Base-by-base conservation (phyloP, 257 asterid species). In the Scutellaria minor region DNA sequence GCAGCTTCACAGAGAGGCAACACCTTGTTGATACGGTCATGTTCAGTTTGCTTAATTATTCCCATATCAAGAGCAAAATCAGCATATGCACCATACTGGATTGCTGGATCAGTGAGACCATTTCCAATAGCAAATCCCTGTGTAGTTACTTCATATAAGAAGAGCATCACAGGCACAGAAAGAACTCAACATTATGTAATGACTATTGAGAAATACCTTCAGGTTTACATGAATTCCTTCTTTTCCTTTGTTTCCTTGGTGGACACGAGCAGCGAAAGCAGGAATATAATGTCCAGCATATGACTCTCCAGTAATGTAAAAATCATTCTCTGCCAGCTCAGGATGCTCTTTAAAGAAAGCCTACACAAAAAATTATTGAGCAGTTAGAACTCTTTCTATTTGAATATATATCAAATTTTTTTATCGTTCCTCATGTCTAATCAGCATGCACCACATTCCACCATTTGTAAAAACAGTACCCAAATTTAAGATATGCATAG, bases 271-370 rank as follows among this genome's bases (percentile, higher is more conserved):
- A 75, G 98, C 98, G 77, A 93, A 81, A 79, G 98, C 97, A 74
- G 98, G 98, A 71, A 93, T 89, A 54, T 93, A 93, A 69, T 93
- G 98, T 63, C 98, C 98, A 70, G 98, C 98, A 77, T 93, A 93
- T 35, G 98, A 93, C 81, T 93, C 98, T 55, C 98, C 98, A 65
- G 97, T 90, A 66, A 93, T 93, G 85, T 80, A 93, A 74, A 93
- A 93, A 75, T 90, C 97, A 74, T 90, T 93, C 66, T 86, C 75
- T 2, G 84, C 95, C 68, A 90, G 82, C 66, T 86, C 82, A 31
- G 97, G 92, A 76, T 93, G 98, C 88, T 93, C 96, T n/a, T 78
- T 71, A 69, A 89, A 93, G 85, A 93, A 93, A 37, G 97, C 95
- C 98, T 93, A 71, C 1, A 76, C 37, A 55, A 72, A 70, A 52